Conservation (phyloP, 495 filamentous ascomycete species). For the Friedmanniomyces endolithicus region DNA sequence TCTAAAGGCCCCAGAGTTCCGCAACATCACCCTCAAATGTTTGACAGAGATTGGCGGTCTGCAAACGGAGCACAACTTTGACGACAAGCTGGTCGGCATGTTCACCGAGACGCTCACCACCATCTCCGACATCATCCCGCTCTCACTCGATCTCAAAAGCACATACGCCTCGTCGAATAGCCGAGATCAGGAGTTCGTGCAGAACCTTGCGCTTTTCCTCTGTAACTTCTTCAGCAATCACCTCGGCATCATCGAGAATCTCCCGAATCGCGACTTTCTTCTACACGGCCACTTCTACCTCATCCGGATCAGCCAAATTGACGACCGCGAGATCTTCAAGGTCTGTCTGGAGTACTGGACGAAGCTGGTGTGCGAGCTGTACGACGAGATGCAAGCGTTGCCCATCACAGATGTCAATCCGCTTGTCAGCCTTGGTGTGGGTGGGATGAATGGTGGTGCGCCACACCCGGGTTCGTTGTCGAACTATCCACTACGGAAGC, state of each 20-base stretch:
- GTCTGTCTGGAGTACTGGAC: slow-evolving; percentile 99
- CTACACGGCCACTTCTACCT: slow-evolving; percentile 95
- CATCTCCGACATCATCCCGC: slow-evolving; percentile 79
- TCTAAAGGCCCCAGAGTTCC: slow-evolving; percentile 79
- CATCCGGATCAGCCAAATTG: slow-evolving; percentile 94
- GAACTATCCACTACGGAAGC: slow-evolving; percentile 86
- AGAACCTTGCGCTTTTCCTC: slow-evolving; percentile 89
- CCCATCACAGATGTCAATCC: slow-evolving; percentile 87
- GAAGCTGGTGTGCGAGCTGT: slow-evolving; percentile 93
- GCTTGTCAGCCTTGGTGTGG: slow-evolving; percentile 62
- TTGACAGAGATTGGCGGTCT: slow-evolving; percentile 93
- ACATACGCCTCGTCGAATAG: slow-evolving; percentile 85
- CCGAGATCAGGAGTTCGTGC: slow-evolving; percentile 92
- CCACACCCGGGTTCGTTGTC: slow-evolving; percentile 68
- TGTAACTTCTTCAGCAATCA: slow-evolving; percentile 92
- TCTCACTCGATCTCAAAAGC: slow-evolving; percentile 74
- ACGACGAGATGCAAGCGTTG: slow-evolving; percentile 94
- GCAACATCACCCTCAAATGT: slow-evolving; percentile 92
- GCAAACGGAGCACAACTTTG: slow-evolving; percentile 68
- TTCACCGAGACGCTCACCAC: slow-evolving; percentile 88
- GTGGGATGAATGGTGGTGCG: slow-evolving; percentile 63
- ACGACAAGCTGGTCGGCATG: slow-evolving; percentile 90
- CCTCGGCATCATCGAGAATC: slow-evolving; percentile 82
- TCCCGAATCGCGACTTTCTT: slow-evolving; percentile 87
- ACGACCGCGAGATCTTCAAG: slow-evolving; percentile 98